Percentiles rank a stretch among this genome's conserved stretches.
Conservation (phyloP, 1,284 basidiomycete species). For the Puccinia hordei region DNA sequence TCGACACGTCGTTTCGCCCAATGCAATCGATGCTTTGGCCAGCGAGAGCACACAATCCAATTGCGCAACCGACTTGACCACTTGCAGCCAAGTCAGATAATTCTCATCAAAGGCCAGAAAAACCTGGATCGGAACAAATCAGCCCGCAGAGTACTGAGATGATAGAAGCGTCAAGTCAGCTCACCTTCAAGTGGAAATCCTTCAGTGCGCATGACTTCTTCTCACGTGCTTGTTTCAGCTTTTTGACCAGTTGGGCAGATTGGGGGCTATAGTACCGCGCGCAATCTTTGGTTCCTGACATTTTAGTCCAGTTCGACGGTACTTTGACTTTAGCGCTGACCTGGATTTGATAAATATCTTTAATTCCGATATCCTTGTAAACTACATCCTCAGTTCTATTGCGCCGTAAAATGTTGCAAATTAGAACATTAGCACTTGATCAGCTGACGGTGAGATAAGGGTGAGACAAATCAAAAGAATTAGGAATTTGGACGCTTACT, state of each 20-base stretch:
- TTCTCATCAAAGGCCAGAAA: constrained; percentile 57
- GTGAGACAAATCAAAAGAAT: neutral
- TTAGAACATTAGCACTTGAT: neutral
- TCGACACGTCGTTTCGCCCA: constrained; percentile 89
- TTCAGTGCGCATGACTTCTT: constrained; percentile 76
- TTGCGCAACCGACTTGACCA: constrained; percentile 71
- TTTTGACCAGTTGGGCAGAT: constrained; percentile 71
- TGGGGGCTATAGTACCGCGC: constrained; percentile 73
- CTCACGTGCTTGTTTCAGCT: constrained; percentile 87
- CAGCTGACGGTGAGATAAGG: neutral
- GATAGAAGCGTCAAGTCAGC: neutral
- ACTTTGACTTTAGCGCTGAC: constrained; percentile 68
- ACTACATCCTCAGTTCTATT: constrained; percentile 52
- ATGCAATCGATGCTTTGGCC: constrained; percentile 80
- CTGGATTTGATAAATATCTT: constrained; percentile 83
- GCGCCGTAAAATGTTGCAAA: neutral
- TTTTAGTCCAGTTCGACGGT: constrained; percentile 81
- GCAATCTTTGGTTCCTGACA: constrained; percentile 72
- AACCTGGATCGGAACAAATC: constrained; percentile 51
- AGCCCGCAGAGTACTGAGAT: neutral
- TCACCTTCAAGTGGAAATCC: constrained; percentile 70
- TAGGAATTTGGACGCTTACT: constrained; percentile 5
- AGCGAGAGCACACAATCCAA: constrained; percentile 92
- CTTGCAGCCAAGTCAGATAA: constrained; percentile 56
- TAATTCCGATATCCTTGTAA: constrained; percentile 54